A percentile compares a stretch with the other conserved stretches of the same genome.
These are phyloP conservation scores for Teratosphaeria viscida DNA, from an alignment of 2,329 filamentous ascomycete species.

Conservation along the genomic window DNA sequence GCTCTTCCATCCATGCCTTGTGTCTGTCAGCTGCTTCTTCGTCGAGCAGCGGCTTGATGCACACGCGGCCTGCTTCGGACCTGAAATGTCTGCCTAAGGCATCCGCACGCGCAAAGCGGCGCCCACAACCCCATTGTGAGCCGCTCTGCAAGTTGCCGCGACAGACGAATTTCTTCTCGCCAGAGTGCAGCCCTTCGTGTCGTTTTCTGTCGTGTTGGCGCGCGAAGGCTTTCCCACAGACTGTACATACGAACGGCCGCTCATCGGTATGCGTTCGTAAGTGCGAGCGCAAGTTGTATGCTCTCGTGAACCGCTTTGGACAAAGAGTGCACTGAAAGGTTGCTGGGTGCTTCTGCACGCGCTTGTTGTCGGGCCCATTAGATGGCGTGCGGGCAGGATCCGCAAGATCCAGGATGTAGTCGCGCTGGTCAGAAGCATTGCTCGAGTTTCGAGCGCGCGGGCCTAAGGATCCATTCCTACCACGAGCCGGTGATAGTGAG, in stretches of 20 bases:
- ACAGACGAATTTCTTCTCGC: conserved; percentile 98
- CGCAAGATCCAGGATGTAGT: conserved; percentile 81
- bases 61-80: conserved; percentile 88
- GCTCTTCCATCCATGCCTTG: conserved; percentile 53
- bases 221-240: conserved; percentile 94
- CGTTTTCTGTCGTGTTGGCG: conserved; percentile 95
- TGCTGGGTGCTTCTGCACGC: conserved; percentile 94
- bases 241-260: conserved; percentile 90
- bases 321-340: conserved; percentile 93
- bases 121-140: conserved; percentile 83
- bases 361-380: conserved; percentile 53
- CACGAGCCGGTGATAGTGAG: conserved; percentile 36
- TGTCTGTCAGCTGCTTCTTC: conserved; percentile 83
- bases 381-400: conserved; percentile 73
- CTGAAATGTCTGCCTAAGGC: conserved; percentile 77
- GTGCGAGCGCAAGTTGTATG: conserved; percentile 93
- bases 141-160: conserved; percentile 77
- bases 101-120: conserved; percentile 89
- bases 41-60: conserved; percentile 92
- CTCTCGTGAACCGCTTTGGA: conserved; percentile 89
- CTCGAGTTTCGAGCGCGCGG: conserved; percentile 40
- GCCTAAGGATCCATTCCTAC: conserved; percentile 21
- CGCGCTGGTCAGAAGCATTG: conserved; percentile 47
- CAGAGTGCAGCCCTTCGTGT: conserved; percentile 89
- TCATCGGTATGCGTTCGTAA: conserved; percentile 94